Conservation (phyloP, 2,329 filamentous ascomycete species). For the Cercospora sp. region DNA sequence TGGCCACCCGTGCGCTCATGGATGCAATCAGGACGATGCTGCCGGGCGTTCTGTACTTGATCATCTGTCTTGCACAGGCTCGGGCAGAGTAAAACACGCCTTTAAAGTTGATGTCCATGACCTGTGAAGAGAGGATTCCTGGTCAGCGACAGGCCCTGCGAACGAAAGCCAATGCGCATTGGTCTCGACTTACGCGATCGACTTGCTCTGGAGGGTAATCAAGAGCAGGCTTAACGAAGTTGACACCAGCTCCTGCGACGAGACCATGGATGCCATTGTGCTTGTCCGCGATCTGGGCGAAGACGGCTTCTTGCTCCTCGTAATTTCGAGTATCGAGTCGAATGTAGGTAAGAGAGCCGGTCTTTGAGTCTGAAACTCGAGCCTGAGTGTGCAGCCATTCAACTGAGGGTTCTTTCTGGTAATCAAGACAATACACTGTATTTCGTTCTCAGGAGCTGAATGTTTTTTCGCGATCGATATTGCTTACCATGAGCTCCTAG, state of each 20-base stretch:
- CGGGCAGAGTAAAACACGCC: slow-evolving; percentile 52
- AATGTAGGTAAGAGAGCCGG: slow-evolving; percentile 48
- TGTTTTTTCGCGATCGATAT: background rate
- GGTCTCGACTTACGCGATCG: background rate
- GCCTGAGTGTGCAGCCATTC: slow-evolving; percentile 46
- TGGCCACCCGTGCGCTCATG: slow-evolving; percentile 49
- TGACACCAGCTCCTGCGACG: slow-evolving; percentile 37
- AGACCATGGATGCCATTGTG: slow-evolving; percentile 36
- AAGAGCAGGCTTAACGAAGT: slow-evolving; percentile 32
- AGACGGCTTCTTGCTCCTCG: slow-evolving; percentile 27
- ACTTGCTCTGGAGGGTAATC: slow-evolving; percentile 40
- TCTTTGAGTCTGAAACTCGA: slow-evolving; percentile 40
- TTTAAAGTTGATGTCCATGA: slow-evolving; percentile 48
- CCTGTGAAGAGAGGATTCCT: slow-evolving; percentile 7
- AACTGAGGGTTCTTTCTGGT: slow-evolving; percentile 44
- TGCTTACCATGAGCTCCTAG: slow-evolving; percentile 48
- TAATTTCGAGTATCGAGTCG: slow-evolving; percentile 50
- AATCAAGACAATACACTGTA: slow-evolving; percentile 52
- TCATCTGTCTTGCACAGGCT: slow-evolving; percentile 51
- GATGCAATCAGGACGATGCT: slow-evolving; percentile 53
- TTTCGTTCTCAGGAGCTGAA: background rate
- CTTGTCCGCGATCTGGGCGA: slow-evolving; percentile 33
- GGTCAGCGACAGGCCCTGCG: background rate
- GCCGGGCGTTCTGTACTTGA: slow-evolving; percentile 51
- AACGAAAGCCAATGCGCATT: too few relatives aligned